These are phyloP conservation scores for Jamesozyma lodderae DNA, from an alignment of 805 yeast genomes.

Conservation along the genomic window DNA sequence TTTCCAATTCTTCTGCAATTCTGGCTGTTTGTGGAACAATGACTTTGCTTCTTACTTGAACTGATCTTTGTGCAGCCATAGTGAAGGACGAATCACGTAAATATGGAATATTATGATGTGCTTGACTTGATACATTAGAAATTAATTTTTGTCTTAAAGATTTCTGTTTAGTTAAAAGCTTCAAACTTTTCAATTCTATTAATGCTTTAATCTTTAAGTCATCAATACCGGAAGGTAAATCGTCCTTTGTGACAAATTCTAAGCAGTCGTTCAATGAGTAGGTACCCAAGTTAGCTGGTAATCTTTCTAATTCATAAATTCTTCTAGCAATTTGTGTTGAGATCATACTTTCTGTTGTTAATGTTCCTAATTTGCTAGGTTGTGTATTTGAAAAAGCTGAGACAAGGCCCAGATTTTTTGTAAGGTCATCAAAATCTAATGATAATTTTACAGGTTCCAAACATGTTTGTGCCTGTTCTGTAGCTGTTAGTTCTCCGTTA, in stretches of 20 bases:
- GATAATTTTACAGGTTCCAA: constrained; percentile 21
- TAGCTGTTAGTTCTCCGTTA: background rate
- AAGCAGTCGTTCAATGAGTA: constrained; percentile 36
- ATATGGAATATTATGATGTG: constrained; percentile 45
- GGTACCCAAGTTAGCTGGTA: constrained; percentile 67
- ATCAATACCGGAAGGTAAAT: constrained; percentile 40
- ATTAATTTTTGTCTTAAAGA: constrained; percentile 54
- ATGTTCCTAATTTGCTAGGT: constrained; percentile 38
- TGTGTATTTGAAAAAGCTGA: constrained; percentile 21
- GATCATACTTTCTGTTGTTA: constrained; percentile 44
- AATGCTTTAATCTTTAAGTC: constrained; percentile 55
- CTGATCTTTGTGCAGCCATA: constrained; percentile 59
- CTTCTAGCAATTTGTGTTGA: constrained; percentile 48
- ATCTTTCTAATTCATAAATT: constrained; percentile 48
- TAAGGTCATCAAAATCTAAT: constrained; percentile 25
- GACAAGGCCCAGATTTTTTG: constrained; percentile 24
- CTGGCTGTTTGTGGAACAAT: constrained; percentile 67
- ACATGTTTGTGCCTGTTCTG: background rate
- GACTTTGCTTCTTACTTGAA: constrained; percentile 58
- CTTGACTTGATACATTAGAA: constrained; percentile 42
- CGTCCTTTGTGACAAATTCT: constrained; percentile 38
- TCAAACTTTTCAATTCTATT: constrained; percentile 60
- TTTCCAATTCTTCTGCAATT: constrained; percentile 66
- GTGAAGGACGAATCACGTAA: constrained; percentile 47
- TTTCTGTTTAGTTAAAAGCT: constrained; percentile 60